Percentiles rank a stretch among this genome's conserved stretches.
These are phyloP conservation scores for Penicillium desertorum DNA, from an alignment of 495 filamentous ascomycete genomes.

Conservation along the genomic window DNA sequence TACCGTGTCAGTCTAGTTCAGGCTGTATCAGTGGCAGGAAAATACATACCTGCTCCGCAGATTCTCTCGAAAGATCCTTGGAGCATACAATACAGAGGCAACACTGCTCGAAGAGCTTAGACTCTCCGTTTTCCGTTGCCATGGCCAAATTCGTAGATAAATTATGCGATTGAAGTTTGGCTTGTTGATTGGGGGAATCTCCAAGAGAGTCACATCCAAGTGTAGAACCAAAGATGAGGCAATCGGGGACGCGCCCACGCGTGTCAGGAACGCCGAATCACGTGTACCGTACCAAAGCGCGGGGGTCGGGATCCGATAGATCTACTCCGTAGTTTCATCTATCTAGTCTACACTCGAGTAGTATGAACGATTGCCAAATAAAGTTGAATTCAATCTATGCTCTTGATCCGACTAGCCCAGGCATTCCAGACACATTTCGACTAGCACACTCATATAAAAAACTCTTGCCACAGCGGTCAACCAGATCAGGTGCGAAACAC, in stretches of 20 bases:
- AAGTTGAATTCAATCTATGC: no score
- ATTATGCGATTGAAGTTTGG: background rate
- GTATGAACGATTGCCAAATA: no score
- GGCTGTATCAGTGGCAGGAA: slow-evolving; percentile 12
- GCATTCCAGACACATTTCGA: no score
- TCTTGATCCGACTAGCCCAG: no score
- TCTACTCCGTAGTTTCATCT: background rate
- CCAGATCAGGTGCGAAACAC: no score
- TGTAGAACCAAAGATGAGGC: background rate
- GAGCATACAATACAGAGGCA: slow-evolving; percentile 43
- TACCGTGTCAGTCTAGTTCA: background rate
- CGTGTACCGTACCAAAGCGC: slow-evolving; percentile 1
- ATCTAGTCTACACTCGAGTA: background rate
- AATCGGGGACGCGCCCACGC: slow-evolving; percentile 10
- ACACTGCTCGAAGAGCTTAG: slow-evolving; percentile 46
- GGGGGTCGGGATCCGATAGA: background rate
- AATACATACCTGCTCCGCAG: slow-evolving; percentile 42
- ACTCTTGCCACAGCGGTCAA: no score
- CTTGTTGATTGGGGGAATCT: background rate
- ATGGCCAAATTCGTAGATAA: slow-evolving; percentile 19
- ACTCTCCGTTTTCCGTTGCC: slow-evolving; percentile 29
- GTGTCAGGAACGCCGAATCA: slow-evolving; percentile 11
- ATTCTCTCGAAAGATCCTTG: slow-evolving; percentile 49
- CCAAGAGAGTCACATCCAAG: background rate
- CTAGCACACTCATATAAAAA: no score